These are phyloP conservation scores for Teunomyces lycoperdinae DNA, from an alignment of 805 yeast genomes.

Conservation along the genomic window DNA sequence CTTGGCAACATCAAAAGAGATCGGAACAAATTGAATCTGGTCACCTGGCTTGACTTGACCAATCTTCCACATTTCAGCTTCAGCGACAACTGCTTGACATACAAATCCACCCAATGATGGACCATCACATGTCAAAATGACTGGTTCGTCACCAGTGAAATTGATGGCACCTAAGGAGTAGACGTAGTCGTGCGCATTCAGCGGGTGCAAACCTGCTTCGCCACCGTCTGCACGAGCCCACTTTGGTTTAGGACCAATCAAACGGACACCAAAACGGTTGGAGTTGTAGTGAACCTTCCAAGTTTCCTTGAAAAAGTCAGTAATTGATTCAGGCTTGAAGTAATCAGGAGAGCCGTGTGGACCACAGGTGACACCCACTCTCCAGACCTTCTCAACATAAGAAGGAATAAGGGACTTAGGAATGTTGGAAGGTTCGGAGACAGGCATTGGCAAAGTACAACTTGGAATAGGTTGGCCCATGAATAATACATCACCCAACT, in stretches of 20 bases:
- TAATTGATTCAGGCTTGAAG: constrained; percentile 71
- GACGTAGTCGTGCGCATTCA: constrained; percentile 97
- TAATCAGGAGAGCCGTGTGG: constrained; percentile 98
- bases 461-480: constrained; percentile 74
- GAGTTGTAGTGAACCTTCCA: constrained; percentile 99
- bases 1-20: constrained; percentile 66
- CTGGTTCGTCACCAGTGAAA: constrained; percentile 99
- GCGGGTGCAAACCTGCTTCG: constrained; percentile 96
- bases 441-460: constrained; percentile 71
- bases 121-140: constrained; percentile 93
- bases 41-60: constrained; percentile 98
- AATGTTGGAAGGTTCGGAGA: constrained; percentile 56
- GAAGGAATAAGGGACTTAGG: constrained; percentile 58
- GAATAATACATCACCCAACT: constrained; percentile 88
- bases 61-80: constrained; percentile 97
- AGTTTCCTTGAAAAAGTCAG: constrained; percentile 67
- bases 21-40: constrained; percentile 72
- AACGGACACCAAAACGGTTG: constrained; percentile 92
- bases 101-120: constrained; percentile 98
- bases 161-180: constrained; percentile 95
- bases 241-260: constrained; percentile 91
- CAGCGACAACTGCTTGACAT: constrained; percentile 92
- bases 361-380: constrained; percentile 91
- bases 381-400: constrained; percentile 59
- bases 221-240: constrained; percentile 99